Evolutionary conservation across 2,329 filamentous ascomycete genomes (phyloP).

Genomic region (Mollisia scopiformis): DNA sequence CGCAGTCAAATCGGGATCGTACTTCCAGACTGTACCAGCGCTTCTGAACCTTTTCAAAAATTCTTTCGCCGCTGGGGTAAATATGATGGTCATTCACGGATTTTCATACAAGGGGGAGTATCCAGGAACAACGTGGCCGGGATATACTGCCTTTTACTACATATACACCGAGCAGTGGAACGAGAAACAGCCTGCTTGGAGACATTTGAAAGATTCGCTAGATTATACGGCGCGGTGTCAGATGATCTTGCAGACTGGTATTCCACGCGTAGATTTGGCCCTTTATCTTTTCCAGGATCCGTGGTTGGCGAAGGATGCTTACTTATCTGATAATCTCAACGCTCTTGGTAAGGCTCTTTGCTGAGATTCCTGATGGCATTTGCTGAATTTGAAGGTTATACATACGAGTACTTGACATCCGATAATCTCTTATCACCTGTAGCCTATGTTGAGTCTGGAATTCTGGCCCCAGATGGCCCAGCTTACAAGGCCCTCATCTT

Average conservation of each 20-base stretch:
- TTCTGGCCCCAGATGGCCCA: slow-evolving; percentile 43
- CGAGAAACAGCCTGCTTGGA: slow-evolving; percentile 45
- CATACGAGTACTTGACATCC: slow-evolving; percentile 45
- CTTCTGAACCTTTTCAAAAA: slow-evolving; percentile 42
- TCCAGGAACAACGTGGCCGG: slow-evolving; percentile 52
- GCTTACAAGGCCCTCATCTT: slow-evolving; percentile 48
- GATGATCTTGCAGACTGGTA: slow-evolving; percentile 42
- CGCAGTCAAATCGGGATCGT: slow-evolving; percentile 32
- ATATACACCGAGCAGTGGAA: slow-evolving; percentile 44
- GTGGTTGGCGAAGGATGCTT: background rate
- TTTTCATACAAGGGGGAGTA: slow-evolving; percentile 45
- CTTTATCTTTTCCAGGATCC: slow-evolving; percentile 36
- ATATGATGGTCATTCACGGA: slow-evolving; percentile 49
- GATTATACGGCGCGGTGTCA: slow-evolving; percentile 43
- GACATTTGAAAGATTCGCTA: slow-evolving; percentile 39
- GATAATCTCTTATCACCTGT: slow-evolving; percentile 45
- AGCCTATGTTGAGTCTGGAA: slow-evolving; percentile 40
- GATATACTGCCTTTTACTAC: slow-evolving; percentile 47
- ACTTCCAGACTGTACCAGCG: slow-evolving; percentile 29
- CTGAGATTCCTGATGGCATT: slow-evolving; percentile 21
- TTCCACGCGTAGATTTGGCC: slow-evolving; percentile 44
- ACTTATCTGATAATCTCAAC: background rate
- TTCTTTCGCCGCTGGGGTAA: slow-evolving; percentile 45
- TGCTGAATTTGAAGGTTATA: slow-evolving; percentile 15
- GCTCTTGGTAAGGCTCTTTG: background rate